phyloP scores from a whole-genome alignment of 257 asterid genomes.

The Penstemon eatonii region DNA sequence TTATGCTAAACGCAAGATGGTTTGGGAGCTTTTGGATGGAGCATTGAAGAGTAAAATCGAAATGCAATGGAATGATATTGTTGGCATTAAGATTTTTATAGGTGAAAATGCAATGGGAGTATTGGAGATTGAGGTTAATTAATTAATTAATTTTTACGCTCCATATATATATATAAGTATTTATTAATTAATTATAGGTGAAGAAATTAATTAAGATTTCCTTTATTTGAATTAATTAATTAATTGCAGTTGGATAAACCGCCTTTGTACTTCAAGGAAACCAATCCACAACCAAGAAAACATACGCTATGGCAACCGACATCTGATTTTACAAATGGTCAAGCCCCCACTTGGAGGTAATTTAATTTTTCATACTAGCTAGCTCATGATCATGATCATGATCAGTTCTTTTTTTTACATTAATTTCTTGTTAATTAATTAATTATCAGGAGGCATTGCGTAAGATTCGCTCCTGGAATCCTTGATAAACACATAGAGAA shows the following conservation, averaged over 20 bases:
- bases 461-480: conserved; percentile 30
- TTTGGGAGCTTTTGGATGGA: conserved; percentile 59
- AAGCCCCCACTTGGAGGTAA: conserved; percentile 43
- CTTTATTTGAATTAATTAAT: not conserved
- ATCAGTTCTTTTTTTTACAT: too few species aligned
- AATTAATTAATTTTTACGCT: too few species aligned
- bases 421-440: too few species aligned
- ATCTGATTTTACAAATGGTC: conserved; percentile 46
- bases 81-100: conserved; percentile 33
- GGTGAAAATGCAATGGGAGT: conserved; percentile 19
- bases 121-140: conserved; percentile 46
- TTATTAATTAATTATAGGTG: not conserved
- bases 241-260: conserved; percentile 40
- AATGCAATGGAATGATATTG: conserved; percentile 44
- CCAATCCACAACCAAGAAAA: conserved; percentile 30
- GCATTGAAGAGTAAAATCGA: conserved; percentile 52
- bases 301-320: conserved; percentile 33
- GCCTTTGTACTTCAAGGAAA: conserved; percentile 42
- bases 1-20: conserved; percentile 41
- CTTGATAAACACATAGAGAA: conserved; percentile 41
- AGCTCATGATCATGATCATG: too few species aligned
- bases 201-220: too few species aligned
- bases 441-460: conserved; percentile 39
- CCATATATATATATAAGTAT: too few species aligned
- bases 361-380: too few species aligned